phyloP scores from a whole-genome alignment of 2,329 filamentous ascomycete species.

The Colletotrichum liriopes region DNA sequence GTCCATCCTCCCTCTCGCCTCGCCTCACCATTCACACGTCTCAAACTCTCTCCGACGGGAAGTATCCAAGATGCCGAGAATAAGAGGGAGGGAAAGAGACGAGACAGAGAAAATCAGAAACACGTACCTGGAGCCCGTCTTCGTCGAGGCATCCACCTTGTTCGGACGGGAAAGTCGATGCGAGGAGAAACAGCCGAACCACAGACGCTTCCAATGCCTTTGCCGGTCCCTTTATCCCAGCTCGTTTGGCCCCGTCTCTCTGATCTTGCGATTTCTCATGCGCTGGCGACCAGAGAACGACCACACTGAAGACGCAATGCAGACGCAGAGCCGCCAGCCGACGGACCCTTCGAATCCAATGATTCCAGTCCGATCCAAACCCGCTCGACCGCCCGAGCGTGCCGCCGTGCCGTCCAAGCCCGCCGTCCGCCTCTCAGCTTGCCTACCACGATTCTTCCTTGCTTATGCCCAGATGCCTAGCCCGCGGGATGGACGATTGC shows the following conservation, averaged over 20 bases:
- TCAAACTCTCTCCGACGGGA: conserved; percentile 11
- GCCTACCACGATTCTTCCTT: background rate
- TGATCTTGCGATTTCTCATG: conserved; percentile 7
- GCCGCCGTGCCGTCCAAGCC: conserved; percentile 39
- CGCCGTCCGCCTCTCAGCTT: conserved; percentile 5
- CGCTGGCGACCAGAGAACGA: background rate
- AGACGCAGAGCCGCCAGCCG: conserved; percentile 29
- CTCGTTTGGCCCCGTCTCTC: background rate
- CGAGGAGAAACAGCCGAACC: conserved; percentile 29
- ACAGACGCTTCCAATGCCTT: conserved; percentile 1
- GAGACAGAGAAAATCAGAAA: conserved; percentile 8
- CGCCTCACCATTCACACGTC: conserved; percentile 22
- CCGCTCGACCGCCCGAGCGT: conserved; percentile 35
- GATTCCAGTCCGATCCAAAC: conserved; percentile 24
- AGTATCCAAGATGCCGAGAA: background rate
- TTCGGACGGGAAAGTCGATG: conserved; percentile 17
- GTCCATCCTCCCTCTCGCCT: conserved; percentile 17
- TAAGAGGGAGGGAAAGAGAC: background rate
- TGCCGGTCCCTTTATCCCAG: background rate
- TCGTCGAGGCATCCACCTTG: conserved; percentile 29
- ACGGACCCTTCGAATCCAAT: conserved; percentile 2
- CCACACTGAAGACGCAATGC: background rate
- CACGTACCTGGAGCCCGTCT: conserved; percentile 23
- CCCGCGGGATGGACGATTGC: conserved; percentile 24
- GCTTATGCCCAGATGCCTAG: conserved; percentile 25